Evolutionary conservation across 768 basidiomycete genomes (phyloP).

Genomic region (Tulasnella sp.): DNA sequence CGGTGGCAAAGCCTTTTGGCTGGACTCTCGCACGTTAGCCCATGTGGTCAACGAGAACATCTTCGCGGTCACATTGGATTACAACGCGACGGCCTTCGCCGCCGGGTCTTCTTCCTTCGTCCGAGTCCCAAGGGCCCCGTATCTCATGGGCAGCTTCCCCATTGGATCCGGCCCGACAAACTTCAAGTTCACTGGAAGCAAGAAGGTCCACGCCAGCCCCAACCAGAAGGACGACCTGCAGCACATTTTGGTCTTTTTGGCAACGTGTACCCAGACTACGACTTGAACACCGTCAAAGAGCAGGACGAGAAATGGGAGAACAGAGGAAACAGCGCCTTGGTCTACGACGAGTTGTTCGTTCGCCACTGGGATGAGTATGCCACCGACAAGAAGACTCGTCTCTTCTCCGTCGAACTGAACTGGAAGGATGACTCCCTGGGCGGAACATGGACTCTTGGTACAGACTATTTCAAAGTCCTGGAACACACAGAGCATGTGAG

Average conservation of each 20-base stretch:
- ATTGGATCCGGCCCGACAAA: conserved; percentile 34
- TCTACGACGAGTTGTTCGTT: conserved; percentile 61
- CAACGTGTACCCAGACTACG: conserved; percentile 44
- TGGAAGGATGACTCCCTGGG: conserved; percentile 34
- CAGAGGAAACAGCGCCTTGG: conserved; percentile 61
- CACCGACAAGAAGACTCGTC: conserved; percentile 57
- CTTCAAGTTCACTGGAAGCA: conserved; percentile 55
- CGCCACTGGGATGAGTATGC: conserved; percentile 77
- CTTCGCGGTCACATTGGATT: conserved; percentile 50
- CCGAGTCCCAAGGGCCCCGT: conserved; percentile 61
- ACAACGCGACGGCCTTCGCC: conserved; percentile 31
- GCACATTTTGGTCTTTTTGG: conserved; percentile 68
- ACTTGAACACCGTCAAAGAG: conserved; percentile 52
- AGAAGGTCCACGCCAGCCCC: conserved; percentile 11
- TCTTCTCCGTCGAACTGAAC: conserved; percentile 60
- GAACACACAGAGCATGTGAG: background rate
- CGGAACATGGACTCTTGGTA: conserved; percentile 47
- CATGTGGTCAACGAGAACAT: conserved; percentile 54
- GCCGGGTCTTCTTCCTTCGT: conserved; percentile 36
- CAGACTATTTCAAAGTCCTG: conserved; percentile 46
- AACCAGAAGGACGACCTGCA: conserved; percentile 2
- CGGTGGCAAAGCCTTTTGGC: conserved; percentile 74
- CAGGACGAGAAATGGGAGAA: conserved; percentile 66
- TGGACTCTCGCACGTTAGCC: conserved; percentile 59
- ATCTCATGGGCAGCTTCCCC: conserved; percentile 26